Conservation (phyloP, 2,329 filamentous ascomycete species). For the Basipetospora chlamydospora region DNA sequence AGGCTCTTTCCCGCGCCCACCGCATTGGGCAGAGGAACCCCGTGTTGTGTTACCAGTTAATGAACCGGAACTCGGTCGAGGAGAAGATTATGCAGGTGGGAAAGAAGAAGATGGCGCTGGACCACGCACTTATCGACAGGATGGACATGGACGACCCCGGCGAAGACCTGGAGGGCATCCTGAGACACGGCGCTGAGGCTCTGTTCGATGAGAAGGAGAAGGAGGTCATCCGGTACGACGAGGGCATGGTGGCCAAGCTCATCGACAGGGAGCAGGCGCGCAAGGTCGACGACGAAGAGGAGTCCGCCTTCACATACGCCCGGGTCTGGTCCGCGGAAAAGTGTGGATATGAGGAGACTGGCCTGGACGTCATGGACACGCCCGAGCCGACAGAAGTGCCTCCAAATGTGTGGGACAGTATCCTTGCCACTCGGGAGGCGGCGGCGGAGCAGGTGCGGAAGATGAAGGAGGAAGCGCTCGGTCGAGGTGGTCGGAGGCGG, state of each 20-base stretch:
- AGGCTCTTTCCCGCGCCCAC: slow-evolving; percentile 86
- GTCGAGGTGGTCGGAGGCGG: slow-evolving; percentile 67
- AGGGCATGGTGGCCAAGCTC: slow-evolving; percentile 69
- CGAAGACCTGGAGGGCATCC: slow-evolving; percentile 71
- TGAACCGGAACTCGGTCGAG: slow-evolving; percentile 78
- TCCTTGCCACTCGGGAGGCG: slow-evolving; percentile 68
- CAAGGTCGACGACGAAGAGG: slow-evolving; percentile 49
- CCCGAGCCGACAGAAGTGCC: slow-evolving; percentile 34
- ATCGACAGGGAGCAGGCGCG: slow-evolving; percentile 62
- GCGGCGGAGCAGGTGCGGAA: slow-evolving; percentile 56
- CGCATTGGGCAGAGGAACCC: slow-evolving; percentile 94
- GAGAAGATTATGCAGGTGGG: slow-evolving; percentile 96
- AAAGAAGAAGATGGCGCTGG: slow-evolving; percentile 87
- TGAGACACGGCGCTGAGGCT: slow-evolving; percentile 75
- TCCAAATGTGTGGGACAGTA: slow-evolving; percentile 74
- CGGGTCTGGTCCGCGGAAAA: slow-evolving; percentile 83
- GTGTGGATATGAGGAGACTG: slow-evolving; percentile 49
- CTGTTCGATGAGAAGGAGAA: slow-evolving; percentile 65
- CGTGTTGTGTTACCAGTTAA: slow-evolving; percentile 86
- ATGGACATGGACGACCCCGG: slow-evolving; percentile 77
- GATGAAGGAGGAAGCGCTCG: slow-evolving; percentile 55
- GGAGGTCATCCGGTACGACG: slow-evolving; percentile 68
- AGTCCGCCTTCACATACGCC: slow-evolving; percentile 68
- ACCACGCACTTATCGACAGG: slow-evolving; percentile 85
- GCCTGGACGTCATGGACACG: slow-evolving; percentile 34